A percentile compares a stretch with the other conserved stretches of the same genome.
Evolutionary conservation across 345 rosid genomes (phyloP).

Genomic region (Reutealis trisperma): DNA sequence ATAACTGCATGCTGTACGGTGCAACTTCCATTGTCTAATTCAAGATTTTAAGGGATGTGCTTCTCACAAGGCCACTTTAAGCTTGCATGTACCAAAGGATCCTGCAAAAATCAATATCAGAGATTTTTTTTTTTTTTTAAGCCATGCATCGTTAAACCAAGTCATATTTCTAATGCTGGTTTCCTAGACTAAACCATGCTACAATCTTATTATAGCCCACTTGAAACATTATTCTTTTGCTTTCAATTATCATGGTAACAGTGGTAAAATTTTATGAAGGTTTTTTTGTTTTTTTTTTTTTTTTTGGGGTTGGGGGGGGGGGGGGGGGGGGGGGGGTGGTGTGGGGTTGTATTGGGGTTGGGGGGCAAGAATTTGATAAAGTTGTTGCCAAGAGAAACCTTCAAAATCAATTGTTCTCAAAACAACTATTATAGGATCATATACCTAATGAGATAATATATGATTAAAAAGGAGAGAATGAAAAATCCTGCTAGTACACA

Average conservation of each 20-base stretch:
- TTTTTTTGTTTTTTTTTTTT: no score
- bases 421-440: not conserved
- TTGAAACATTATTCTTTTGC: not conserved
- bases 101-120: constrained; percentile 22
- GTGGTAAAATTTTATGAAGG: not conserved
- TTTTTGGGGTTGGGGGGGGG: no score
- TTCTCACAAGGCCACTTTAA: constrained; percentile 13
- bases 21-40: constrained; percentile 1
- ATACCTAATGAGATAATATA: constrained; percentile 72
- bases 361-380: no score
- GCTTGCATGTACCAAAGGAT: constrained; percentile 20
- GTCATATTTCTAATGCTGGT: not conserved
- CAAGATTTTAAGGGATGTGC: not conserved
- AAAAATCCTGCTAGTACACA: constrained; percentile 65
- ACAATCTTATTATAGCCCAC: no score
- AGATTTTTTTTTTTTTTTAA: no score
- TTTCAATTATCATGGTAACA: no score
- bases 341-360: no score
- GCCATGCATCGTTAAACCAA: not conserved
- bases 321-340: no score
- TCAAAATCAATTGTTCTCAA: no score
- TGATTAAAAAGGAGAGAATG: constrained; percentile 49
- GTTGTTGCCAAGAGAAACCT: not conserved
- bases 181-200: not conserved
- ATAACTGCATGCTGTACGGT: not conserved